Evolutionary conservation across 2,329 filamentous ascomycete genomes (phyloP), one percentile per base, ranked within the genome.

Genomic region (Akanthomyces muscarius): DNA sequence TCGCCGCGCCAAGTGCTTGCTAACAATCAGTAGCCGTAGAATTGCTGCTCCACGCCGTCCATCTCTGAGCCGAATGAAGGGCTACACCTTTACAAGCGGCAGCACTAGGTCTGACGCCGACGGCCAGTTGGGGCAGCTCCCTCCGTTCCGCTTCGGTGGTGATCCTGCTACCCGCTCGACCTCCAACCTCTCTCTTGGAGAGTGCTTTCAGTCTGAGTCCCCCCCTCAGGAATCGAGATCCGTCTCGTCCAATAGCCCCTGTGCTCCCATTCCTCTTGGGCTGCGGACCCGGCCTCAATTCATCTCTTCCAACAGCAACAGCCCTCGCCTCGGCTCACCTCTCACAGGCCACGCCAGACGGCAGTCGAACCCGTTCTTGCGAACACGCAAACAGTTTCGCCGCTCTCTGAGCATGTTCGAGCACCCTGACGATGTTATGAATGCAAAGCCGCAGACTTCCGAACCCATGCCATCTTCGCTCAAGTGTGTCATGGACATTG

Each of bases 321-420:
- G 82, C 63, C 82, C 86, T 66, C 86, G 85, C 65, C 90, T 86
- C 75, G 92, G 89, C 45, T 96, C 92, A 16, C 92, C 93, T 41
- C 83, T 89, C 65, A 83, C 82, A 64, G 81, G 80, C 64, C 89
- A 94, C 68, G 78, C 88, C 62, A 87, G 92, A 66, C 91, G 93
- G 68, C 83, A 80, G 65, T 89, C 85, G 55, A 92, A 88, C 74
- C 89, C 84, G 63, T 85, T 90, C 68, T 80, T 87, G 69, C 87
- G 92, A 65, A 90, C 90, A 51, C 86, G 93, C 68, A 96, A 96
- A 72, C 91, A 95, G 74, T 94, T 94, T 72, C 88, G 95, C 65
- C 88, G 95, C 68, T 96, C 94, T 28, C 80, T 97, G 72, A 98
- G 95, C 83, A 99, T 99, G 95, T 99, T 96, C 77, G 94, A 98